These are phyloP conservation scores for Passalora sequoiae DNA, from an alignment of 2,329 filamentous ascomycete species.

Conservation along the genomic window DNA sequence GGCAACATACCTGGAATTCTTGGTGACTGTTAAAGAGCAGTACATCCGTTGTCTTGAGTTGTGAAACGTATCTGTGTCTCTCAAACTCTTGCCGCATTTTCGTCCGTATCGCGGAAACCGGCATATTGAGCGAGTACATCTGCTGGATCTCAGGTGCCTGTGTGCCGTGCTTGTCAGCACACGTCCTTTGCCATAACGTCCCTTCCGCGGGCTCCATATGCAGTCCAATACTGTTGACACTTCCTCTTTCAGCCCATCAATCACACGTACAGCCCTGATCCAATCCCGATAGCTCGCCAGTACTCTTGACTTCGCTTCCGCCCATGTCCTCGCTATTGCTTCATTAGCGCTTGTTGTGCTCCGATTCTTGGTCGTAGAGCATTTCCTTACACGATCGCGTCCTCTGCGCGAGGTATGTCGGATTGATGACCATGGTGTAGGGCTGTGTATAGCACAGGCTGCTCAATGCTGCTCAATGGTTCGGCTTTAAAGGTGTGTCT, in stretches of 20 bases:
- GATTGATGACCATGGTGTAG: slow-evolving; percentile 62
- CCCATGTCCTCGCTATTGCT: slow-evolving; percentile 73
- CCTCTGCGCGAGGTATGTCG: slow-evolving; percentile 73
- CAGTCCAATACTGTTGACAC: no score
- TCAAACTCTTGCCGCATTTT: slow-evolving; percentile 97
- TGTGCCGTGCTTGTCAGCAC: background rate
- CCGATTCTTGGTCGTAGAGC: no score
- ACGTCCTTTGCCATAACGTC: background rate
- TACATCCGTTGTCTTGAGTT: slow-evolving; percentile 82
- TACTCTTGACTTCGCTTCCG: slow-evolving; percentile 81
- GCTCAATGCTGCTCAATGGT: background rate
- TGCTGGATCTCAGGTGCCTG: slow-evolving; percentile 94
- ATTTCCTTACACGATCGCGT: slow-evolving; percentile 47
- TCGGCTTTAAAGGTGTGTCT: background rate
- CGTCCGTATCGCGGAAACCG: slow-evolving; percentile 80
- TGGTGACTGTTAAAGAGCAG: slow-evolving; percentile 84
- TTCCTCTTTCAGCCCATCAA: no score
- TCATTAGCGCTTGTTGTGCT: slow-evolving; percentile 14
- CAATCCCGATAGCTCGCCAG: slow-evolving; percentile 88
- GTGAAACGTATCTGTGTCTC: slow-evolving; percentile 85
- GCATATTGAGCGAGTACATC: slow-evolving; percentile 92
- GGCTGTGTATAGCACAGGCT: background rate
- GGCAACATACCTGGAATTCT: slow-evolving; percentile 82
- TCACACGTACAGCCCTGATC: slow-evolving; percentile 77
- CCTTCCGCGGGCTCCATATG: no score